Base-by-base conservation (phyloP, 2,329 filamentous ascomycete species). In the Epichloe hybrida region DNA sequence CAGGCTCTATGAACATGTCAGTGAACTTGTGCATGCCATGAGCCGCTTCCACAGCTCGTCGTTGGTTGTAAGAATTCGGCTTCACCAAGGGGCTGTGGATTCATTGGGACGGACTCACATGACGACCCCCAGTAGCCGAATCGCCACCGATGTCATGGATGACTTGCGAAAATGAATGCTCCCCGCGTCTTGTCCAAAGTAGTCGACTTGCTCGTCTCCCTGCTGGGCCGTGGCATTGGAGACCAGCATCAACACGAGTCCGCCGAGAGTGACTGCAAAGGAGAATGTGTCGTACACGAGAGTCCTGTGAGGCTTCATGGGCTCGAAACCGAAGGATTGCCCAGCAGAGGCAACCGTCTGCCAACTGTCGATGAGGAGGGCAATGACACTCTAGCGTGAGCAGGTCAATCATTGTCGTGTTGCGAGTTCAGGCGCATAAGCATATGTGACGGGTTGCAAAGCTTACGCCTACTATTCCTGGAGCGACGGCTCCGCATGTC, bases 301-400 rank as follows among this genome's bases (percentile, higher is more conserved):
- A 38, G 55, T 57, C n/a, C 63, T 58, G 3, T 60, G 59, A 2
- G 62, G 55, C 17, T 59, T 53, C 27, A 65, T 51, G 31, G 60
- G 55, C 15, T 56, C 52, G 13, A 66, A 61, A 7, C 58, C 58
- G 12, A 58, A 50, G 7, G 58, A 51, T 7, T 57, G 53, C 27
- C 66, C 61, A 5, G 58, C 55, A 13, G 62, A 54, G 3, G 65
- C 61, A 45, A 63, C 50, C 42, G 63, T 59, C 40, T 68, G 64
- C 65, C 66, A 68, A 57, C 64, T 67, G 45, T 69, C 66, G 49
- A 65, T 66, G 55, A 69, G 60, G 50, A 67, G 57, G 23, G 66
- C 61, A 15, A 66, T 57, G 46, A 57, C 55, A 7, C 37, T 43
- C 50, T 48, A 31, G 44, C 15, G 15, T 11, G 7, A 37, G 21